These are phyloP conservation scores for Aspergillus fijiensis DNA, from an alignment of 2,329 filamentous ascomycete genomes.

Conservation along the genomic window DNA sequence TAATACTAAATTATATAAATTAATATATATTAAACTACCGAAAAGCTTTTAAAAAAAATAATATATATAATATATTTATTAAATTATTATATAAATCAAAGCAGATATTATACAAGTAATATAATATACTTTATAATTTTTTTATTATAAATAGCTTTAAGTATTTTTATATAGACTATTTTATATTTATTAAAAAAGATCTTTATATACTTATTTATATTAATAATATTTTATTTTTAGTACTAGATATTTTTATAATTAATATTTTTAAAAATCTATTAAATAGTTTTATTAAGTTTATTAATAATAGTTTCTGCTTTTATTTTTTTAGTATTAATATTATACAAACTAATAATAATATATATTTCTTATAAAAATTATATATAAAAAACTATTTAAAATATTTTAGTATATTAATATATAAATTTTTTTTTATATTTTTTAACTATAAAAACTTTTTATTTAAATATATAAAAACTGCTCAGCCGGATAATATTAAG, in stretches of 20 bases:
- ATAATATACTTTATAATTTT: constrained; percentile 2
- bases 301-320: not conserved
- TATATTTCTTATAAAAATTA: not conserved
- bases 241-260: not conserved
- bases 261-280: not conserved
- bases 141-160: not conserved
- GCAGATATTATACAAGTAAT: not conserved
- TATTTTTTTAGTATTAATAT: not conserved
- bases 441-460: not conserved
- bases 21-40: no score
- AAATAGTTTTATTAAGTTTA: not conserved
- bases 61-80: not conserved
- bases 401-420: no score
- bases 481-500: no score
- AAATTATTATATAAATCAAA: not conserved
- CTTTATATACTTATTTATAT: not conserved
- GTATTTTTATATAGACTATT: not conserved
- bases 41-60: not conserved
- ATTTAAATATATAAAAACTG: not conserved
- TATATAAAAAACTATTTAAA: not conserved
- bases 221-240: not conserved
- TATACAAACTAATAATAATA: not conserved
- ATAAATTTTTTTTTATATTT: not conserved
- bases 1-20: no score
- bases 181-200: not conserved